Evolutionary conservation across 345 rosid species (phyloP).

Genomic region (Camelina neglecta): DNA sequence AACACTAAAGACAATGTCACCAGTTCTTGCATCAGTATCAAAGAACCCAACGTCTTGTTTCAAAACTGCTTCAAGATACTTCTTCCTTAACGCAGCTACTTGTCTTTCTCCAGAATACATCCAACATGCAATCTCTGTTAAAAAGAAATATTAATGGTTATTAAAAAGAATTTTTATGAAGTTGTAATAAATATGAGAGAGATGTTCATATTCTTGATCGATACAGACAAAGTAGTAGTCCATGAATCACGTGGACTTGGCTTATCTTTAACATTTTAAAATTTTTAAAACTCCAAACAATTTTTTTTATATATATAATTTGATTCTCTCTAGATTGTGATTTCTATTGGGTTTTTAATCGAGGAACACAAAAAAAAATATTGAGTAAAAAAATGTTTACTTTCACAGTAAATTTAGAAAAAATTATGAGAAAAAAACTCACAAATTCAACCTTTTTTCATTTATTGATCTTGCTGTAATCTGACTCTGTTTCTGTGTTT

Average conservation of each 20-base stretch:
- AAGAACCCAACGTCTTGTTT: slow-evolving; percentile 98
- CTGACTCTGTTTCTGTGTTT: not conserved
- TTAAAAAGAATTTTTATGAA: not conserved
- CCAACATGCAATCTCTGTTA: slow-evolving; percentile 96
- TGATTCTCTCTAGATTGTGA: not conserved
- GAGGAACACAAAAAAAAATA: not conserved
- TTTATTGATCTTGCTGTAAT: not conserved
- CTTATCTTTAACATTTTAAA: slow-evolving; percentile 30
- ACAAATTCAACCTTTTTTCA: not conserved
- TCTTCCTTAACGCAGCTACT: slow-evolving; percentile 87
- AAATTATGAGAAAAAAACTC: not conserved
- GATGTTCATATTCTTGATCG: slow-evolving; percentile 37
- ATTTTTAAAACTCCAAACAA: not conserved
- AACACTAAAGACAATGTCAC: slow-evolving; percentile 96
- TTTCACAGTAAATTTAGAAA: not conserved
- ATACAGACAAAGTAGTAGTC: slow-evolving; percentile 49
- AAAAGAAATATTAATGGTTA: not conserved
- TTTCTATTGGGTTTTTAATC: not conserved
- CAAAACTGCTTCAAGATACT: slow-evolving; percentile 91
- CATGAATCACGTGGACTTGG: slow-evolving; percentile 63
- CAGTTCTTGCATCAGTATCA: slow-evolving; percentile 99
- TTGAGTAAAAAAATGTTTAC: not conserved
- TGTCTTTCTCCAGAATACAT: slow-evolving; percentile 99
- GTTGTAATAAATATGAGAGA: slow-evolving; percentile 40
- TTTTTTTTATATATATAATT: not conserved